phyloP scores from a whole-genome alignment of 2,329 filamentous ascomycete genomes.

The Aspergillus fumigatiaffinis region DNA sequence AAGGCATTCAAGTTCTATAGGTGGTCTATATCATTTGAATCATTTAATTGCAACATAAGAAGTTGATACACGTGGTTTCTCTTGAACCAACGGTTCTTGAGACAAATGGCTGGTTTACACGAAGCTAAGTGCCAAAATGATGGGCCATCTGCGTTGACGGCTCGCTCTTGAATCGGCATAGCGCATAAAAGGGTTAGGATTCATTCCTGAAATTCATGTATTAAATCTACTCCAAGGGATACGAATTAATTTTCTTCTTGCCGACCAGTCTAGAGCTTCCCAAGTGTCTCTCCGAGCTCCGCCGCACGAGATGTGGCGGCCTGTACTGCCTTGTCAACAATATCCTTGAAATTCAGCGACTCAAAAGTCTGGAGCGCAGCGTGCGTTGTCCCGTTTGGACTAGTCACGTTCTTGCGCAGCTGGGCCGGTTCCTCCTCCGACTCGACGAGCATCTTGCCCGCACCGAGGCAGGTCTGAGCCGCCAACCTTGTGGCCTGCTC shows the following conservation, averaged over 20 bases:
- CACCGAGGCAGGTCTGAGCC: conserved; percentile 33
- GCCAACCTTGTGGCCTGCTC: conserved; percentile 34
- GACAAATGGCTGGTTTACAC: too few species aligned
- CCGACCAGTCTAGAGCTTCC: conserved; percentile 10
- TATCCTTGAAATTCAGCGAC: conserved; percentile 24
- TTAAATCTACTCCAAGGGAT: background rate
- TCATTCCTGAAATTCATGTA: background rate
- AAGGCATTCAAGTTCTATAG: too few species aligned
- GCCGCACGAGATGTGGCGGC: conserved; percentile 28
- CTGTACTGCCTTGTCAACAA: conserved; percentile 30
- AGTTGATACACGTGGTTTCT: too few species aligned
- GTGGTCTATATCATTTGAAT: too few species aligned
- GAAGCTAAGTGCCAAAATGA: too few species aligned
- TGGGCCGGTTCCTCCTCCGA: conserved; percentile 28
- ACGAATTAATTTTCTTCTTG: background rate
- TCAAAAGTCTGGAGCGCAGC: conserved; percentile 32
- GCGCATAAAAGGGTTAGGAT: background rate
- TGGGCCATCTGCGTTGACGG: too few species aligned
- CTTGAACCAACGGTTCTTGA: too few species aligned
- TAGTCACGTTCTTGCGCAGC: conserved; percentile 35
- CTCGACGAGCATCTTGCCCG: conserved; percentile 32
- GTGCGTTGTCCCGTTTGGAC: conserved; percentile 33
- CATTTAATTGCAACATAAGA: too few species aligned
- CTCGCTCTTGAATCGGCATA: too few species aligned
- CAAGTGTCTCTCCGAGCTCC: conserved; percentile 26